Base-by-base conservation (phyloP, 192 early-diverging fungal genomes). In the Funneliformis geosporum region DNA sequence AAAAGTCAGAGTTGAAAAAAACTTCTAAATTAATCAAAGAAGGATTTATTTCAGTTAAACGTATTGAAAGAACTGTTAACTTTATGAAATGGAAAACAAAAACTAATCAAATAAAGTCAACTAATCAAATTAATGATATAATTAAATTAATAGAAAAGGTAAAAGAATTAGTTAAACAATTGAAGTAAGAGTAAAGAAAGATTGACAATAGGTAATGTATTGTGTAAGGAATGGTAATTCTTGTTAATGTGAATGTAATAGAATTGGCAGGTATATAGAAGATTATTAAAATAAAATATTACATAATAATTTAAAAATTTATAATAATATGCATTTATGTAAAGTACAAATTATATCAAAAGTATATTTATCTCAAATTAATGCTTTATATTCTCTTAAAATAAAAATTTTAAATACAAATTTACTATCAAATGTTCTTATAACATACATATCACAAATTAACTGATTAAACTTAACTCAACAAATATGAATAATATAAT, bases 301-400 rank as follows among this genome's bases (percentile, higher is more conserved):
- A 59, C 50, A 46, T 11, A 74, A 74, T 25, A 74, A 74, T 59
- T 5, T 74, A 38, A 69, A 69, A 69, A 69, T 43, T 69, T n/a
- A n/a, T 40, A 44, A 39, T 33, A 50, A 73, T 25, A 47, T 28
- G 21, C 46, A 73, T 47, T 25, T 43, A n/a, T 74, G 47, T 59
- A 27, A 25, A 73, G 2, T 73, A 14, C 11, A 47, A 27, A 27
- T 74, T 25, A 16, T 59, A 23, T 74, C 10, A 42, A 25, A 74
- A 38, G 46, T 46, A 2, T 27, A 46, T 28, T 50, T 73, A 1
- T 74, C 72, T 27, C 25, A 42, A 27, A 28, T 73, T 18, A 73
- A 73, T 60, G 16, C 9, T 39, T n/a, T 16, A 9, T 5, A 74
- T 74, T 16, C 33, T 11, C 40, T 60, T 21, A 46, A 44, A 46